Base-by-base conservation (phyloP, 495 filamentous ascomycete genomes). In the Amphirosellinia nigrospora region DNA sequence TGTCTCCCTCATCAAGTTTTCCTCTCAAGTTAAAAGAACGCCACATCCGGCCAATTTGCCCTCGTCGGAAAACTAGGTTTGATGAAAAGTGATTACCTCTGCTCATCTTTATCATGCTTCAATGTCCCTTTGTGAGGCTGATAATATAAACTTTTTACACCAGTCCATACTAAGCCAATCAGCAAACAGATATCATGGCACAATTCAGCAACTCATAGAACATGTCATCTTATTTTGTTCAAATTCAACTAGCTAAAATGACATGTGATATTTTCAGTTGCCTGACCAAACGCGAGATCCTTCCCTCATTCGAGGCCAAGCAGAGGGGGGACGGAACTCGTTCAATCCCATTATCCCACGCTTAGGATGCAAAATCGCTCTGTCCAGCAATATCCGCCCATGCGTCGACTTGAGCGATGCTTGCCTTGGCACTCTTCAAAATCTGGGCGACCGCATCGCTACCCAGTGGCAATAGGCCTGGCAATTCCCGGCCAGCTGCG, bases 401-500 rank as follows among this genome's bases (percentile, higher is more conserved):
- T 36, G 34, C 36, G 19, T 61, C 34, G 36, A 61, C 36, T 28
- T 41, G 9, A 8, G n/a, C 19, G 28, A 61, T 3, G n/a, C 11
- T 41, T 15, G 34, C 36, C 58, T 41, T 41, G 30, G 36, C 58
- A 7, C n/a, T 16, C 3, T 61, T 41, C 34, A 4, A 26, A 19
- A 61, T 71, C 41, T 38, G 52, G 2, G 15, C 21, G 13, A 38
- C 43, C 10, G 69, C 72, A 56, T 74, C 73, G n/a, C 70, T 73
- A 28, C 73, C 72, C 9, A 74, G 43, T 2, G 66, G 58, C 28
- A 74, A 48, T 11, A 71, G 66, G 23, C 38, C 69, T 2, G 72
- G 72, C 43, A 71, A 39, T 4, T 71, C 34, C 52, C 45, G 70
- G 34, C 72, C 72, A 46, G 63, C 77, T 3, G 77, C 78, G 32